Percentiles rank a stretch among this genome's conserved stretches.
These are phyloP conservation scores for Globisporangium acanthophoron DNA, from an alignment of 352 stramenopile species.

Conservation along the genomic window DNA sequence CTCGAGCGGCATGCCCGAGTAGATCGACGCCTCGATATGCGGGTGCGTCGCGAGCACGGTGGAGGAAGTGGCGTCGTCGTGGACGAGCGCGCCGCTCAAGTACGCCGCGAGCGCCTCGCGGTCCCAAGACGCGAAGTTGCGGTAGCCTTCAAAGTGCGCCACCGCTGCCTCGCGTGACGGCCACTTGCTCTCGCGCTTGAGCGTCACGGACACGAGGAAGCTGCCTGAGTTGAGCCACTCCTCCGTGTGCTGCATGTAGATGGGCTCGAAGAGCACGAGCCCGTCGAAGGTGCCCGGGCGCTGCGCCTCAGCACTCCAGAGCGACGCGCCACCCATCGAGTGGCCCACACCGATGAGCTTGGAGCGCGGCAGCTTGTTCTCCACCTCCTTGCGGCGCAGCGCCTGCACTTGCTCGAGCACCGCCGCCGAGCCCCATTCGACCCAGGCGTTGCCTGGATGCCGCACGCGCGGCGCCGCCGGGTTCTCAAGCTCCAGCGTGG, in stretches of 20 bases:
- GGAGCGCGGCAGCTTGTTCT: conserved; percentile 5
- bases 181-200: conserved; percentile 23
- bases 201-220: conserved; percentile 36
- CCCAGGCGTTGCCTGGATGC: conserved; percentile 22
- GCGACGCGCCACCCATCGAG: conserved; percentile 34
- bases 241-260: conserved; percentile 18
- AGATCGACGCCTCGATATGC: conserved; percentile 39
- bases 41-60: conserved; percentile 41
- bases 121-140: conserved; percentile 39
- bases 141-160: conserved; percentile 23
- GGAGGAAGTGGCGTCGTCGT: conserved; percentile 12
- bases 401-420: conserved; percentile 21
- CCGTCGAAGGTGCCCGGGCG: conserved; percentile 40
- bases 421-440: conserved; percentile 18
- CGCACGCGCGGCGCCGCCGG: conserved; percentile 19
- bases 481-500: conserved; percentile 13
- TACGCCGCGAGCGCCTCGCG: conserved; percentile 28
- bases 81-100: conserved; percentile 23
- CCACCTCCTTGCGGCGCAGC: conserved; percentile 1
- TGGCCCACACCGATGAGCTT: conserved; percentile 44
- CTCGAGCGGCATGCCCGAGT: conserved; percentile 27
- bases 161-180: conserved; percentile 17
- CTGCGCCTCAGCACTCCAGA: conserved; percentile 33
- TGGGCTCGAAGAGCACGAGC: conserved; percentile 40
- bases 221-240: conserved; percentile 5